Evolutionary conservation across 768 basidiomycete genomes (phyloP).

Genomic region (Arthromyces matolae): DNA sequence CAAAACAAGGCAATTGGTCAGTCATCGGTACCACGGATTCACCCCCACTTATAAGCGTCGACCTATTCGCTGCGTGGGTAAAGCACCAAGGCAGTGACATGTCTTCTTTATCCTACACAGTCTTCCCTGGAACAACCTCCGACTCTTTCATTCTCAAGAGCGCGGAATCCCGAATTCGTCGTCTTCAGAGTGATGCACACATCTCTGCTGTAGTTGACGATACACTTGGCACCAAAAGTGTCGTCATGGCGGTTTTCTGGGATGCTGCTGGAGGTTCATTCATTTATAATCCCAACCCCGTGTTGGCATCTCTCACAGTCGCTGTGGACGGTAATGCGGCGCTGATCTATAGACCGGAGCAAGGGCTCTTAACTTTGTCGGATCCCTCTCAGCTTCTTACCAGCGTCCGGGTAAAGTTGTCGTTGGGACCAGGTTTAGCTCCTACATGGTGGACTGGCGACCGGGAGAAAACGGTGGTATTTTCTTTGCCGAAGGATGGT

Average conservation of each 20-base stretch:
- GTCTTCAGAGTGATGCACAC: slow-evolving; percentile 29
- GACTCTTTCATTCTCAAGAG: slow-evolving; percentile 26
- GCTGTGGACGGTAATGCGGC: slow-evolving; percentile 38
- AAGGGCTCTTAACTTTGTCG: slow-evolving; percentile 50
- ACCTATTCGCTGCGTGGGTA: slow-evolving; percentile 45
- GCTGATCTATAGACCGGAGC: slow-evolving; percentile 39
- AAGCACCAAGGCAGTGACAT: slow-evolving; percentile 22
- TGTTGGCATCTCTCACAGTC: slow-evolving; percentile 28
- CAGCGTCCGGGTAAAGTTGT: slow-evolving; percentile 36
- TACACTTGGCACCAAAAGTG: slow-evolving; percentile 26
- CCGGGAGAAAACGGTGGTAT: slow-evolving; percentile 29
- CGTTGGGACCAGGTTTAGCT: slow-evolving; percentile 15
- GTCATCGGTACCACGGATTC: slow-evolving; percentile 60
- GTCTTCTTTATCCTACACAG: slow-evolving; percentile 33
- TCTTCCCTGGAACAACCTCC: slow-evolving; percentile 37
- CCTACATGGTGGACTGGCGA: slow-evolving; percentile 18
- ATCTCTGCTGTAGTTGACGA: slow-evolving; percentile 41
- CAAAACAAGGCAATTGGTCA: slow-evolving; percentile 58
- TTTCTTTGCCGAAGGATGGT: slow-evolving; percentile 43
- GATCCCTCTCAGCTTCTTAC: slow-evolving; percentile 61
- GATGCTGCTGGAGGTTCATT: slow-evolving; percentile 32
- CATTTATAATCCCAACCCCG: slow-evolving; percentile 22
- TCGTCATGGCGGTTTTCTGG: slow-evolving; percentile 46
- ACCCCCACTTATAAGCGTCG: slow-evolving; percentile 49
- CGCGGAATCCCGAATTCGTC: slow-evolving; percentile 18